Evolutionary conservation across 768 basidiomycete genomes (phyloP).

Genomic region (Boletus tomentosulus): DNA sequence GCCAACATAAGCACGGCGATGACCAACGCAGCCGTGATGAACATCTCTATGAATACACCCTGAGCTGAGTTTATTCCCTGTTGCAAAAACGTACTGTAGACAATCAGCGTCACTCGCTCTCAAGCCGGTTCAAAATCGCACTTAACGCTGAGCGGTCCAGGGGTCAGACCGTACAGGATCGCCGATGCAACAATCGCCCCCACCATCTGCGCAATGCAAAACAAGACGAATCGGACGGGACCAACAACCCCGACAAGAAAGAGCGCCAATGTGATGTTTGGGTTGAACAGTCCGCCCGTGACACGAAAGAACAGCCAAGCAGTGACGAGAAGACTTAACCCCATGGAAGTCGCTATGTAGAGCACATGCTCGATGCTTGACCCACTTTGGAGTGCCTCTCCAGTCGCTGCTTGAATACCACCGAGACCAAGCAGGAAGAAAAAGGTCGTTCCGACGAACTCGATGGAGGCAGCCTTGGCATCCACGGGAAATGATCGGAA

Average conservation of each 20-base stretch:
- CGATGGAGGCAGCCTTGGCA: slow-evolving; percentile 46
- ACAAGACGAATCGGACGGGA: slow-evolving; percentile 55
- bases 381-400: slow-evolving; percentile 30
- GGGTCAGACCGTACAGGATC: slow-evolving; percentile 50
- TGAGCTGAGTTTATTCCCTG: slow-evolving; percentile 48
- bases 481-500: slow-evolving; percentile 36
- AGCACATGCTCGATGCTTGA: slow-evolving; percentile 41
- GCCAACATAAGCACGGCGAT: slow-evolving; percentile 70
- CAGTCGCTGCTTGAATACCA: slow-evolving; percentile 54
- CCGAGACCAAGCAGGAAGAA: slow-evolving; percentile 67
- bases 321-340: slow-evolving; percentile 56
- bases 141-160: slow-evolving; percentile 53
- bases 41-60: slow-evolving; percentile 70
- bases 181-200: slow-evolving; percentile 60
- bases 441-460: slow-evolving; percentile 55
- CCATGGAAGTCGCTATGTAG: slow-evolving; percentile 59
- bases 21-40: slow-evolving; percentile 56
- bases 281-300: slow-evolving; percentile 66
- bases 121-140: slow-evolving; percentile 23
- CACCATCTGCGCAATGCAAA: slow-evolving; percentile 55
- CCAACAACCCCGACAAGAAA: slow-evolving; percentile 52
- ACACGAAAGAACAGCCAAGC: slow-evolving; percentile 67
- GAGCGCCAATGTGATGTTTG: slow-evolving; percentile 56
- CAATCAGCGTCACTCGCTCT: not conserved
- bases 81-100: slow-evolving; percentile 43